These are phyloP conservation scores for Xylaria bambusicola DNA, from an alignment of 495 filamentous ascomycete genomes.

Conservation along the genomic window DNA sequence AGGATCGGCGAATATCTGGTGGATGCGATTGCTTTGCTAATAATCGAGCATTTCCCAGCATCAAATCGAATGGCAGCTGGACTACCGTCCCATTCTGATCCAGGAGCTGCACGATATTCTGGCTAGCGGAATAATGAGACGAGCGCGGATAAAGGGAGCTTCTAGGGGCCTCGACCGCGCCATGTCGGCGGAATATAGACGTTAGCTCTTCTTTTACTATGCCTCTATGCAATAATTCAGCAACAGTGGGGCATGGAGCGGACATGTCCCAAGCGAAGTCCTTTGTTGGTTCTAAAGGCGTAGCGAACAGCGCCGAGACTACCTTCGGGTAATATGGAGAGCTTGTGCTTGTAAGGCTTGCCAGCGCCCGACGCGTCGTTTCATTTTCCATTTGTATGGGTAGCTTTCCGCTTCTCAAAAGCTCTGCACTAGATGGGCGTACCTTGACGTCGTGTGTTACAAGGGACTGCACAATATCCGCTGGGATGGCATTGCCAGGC, in stretches of 20 bases:
- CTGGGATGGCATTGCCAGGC: slow-evolving; percentile 68
- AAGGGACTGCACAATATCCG: slow-evolving; percentile 75
- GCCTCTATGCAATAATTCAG: slow-evolving; percentile 68
- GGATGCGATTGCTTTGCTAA: slow-evolving; percentile 68
- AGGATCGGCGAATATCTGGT: slow-evolving; percentile 71
- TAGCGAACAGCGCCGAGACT: slow-evolving; percentile 77
- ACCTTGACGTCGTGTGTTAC: slow-evolving; percentile 78
- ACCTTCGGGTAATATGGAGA: slow-evolving; percentile 92
- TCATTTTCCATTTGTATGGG: slow-evolving; percentile 92
- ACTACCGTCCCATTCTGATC: slow-evolving; percentile 81
- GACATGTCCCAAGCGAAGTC: slow-evolving; percentile 86
- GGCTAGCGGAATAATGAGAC: slow-evolving; percentile 65
- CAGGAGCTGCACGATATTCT: slow-evolving; percentile 72
- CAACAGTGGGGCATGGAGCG: slow-evolving; percentile 50
- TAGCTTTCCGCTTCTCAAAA: slow-evolving; percentile 83
- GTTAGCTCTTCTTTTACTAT: slow-evolving; percentile 75
- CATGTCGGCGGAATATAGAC: slow-evolving; percentile 85
- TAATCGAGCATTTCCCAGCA: slow-evolving; percentile 81
- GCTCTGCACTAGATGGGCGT: slow-evolving; percentile 81
- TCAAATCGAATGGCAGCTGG: slow-evolving; percentile 89
- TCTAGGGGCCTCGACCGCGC: slow-evolving; percentile 78
- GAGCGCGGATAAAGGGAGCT: slow-evolving; percentile 80
- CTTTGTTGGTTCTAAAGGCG: slow-evolving; percentile 69
- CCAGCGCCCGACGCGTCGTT: slow-evolving; percentile 77
- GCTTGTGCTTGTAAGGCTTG: slow-evolving; percentile 73